Base-by-base conservation (phyloP, 1,139 yeast species). In the Groenewaldozyma auringiensis region DNA sequence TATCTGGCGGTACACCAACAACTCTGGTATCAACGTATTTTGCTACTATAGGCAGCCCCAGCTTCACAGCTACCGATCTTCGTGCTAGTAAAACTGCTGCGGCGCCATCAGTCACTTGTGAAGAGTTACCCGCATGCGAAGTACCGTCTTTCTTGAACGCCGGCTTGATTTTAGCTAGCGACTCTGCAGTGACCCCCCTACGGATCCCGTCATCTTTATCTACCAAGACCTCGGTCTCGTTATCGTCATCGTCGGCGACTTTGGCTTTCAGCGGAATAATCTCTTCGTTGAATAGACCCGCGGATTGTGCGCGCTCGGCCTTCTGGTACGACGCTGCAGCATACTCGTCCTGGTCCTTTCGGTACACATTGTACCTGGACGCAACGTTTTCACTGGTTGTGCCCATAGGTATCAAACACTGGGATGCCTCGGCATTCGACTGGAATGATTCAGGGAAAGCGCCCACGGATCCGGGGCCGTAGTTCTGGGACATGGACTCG, bases 81-180 rank as follows among this genome's bases (percentile, higher is more conserved):
- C 88, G 79, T 75, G 86, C 84, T 55, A 89, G 74, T 50, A 89
- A 67, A 3, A 85, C 94, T 44, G 84, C 95, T 39, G 95, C 95
- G 21, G 95, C 96, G 64, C 97, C 97, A 63, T 89, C 97, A 25
- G 94, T 80, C 44, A 88, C 83, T 69, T 89, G 97, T 2, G 96
- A 88, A 2, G 97, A 87, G 67, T 89, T 89, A 61, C 97, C 97
- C 35, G 97, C 97, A 56, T 86, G 89, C 14, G 96, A 86, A 42
- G 82, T 64, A 53, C 97, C 97, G 56, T 79, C 79, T 54, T 76
- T 74, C 61, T 76, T 76, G 73, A 89, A 89, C n/a, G 96, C 96
- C 14, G 97, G 94, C 66, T 72, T 80, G 56, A 89, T 69, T 66
- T 83, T 87, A 47, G 72, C 71, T 54, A 89, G 74, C 13, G 85